Conservation (phyloP, 1,284 basidiomycete species). For the Leccinum insolens region DNA sequence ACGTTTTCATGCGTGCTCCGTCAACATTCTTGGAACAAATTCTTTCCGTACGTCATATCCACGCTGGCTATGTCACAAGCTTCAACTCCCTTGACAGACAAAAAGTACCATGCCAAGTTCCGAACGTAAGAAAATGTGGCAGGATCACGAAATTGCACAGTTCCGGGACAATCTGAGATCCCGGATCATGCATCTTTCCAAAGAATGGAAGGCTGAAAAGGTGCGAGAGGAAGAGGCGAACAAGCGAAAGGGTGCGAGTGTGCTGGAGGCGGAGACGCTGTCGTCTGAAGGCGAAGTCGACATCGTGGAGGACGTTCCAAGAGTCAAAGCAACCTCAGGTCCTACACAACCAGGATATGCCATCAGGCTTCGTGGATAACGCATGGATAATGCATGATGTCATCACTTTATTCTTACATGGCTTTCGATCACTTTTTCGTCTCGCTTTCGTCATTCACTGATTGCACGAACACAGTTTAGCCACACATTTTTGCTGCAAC, state of each 20-base stretch:
- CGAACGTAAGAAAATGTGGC: conserved; percentile 53
- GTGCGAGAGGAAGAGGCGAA: conserved; percentile 35
- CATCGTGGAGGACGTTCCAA: conserved; percentile 38
- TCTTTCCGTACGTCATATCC: conserved; percentile 38
- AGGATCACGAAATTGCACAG: conserved; percentile 37
- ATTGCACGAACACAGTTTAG: conserved; percentile 3
- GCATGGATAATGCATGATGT: not conserved
- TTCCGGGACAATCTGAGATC: conserved; percentile 40
- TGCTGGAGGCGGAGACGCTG: conserved; percentile 32
- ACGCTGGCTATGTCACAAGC: not conserved
- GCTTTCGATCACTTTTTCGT: conserved; percentile 4
- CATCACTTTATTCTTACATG: not conserved
- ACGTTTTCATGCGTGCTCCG: conserved; percentile 68
- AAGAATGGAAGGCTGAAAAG: conserved; percentile 43
- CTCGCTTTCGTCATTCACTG: conserved; percentile 6
- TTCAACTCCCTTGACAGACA: conserved; percentile 27
- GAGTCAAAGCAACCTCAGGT: conserved; percentile 13
- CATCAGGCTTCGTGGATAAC: conserved; percentile 35
- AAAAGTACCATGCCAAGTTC: conserved; percentile 32
- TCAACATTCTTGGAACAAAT: conserved; percentile 47
- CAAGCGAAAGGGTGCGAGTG: conserved; percentile 21
- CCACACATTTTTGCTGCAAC: conserved; percentile 6
- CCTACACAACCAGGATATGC: conserved; percentile 14
- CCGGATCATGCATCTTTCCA: conserved; percentile 41
- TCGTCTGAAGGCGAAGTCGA: conserved; percentile 52